These are phyloP conservation scores for Paulownia fortunei DNA, from an alignment of 257 asterid species.

Conservation along the genomic window DNA sequence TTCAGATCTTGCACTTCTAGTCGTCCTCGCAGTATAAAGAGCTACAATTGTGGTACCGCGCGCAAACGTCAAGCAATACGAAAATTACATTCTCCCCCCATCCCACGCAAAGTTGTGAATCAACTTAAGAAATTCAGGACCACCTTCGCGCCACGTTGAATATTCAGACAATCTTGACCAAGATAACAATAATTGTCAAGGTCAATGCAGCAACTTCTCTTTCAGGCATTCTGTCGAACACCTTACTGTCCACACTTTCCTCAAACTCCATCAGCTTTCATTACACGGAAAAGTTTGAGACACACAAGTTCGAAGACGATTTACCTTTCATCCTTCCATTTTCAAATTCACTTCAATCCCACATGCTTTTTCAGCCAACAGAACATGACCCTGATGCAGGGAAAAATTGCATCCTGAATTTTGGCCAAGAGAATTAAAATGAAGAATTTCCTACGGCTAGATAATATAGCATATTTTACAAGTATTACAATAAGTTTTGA, in stretches of 20 bases:
- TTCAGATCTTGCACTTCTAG: constrained; percentile 1
- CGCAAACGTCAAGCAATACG: not conserved
- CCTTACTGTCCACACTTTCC: not conserved
- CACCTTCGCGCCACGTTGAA: not conserved
- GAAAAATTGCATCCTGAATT: too few relatives aligned
- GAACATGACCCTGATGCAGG: too few relatives aligned
- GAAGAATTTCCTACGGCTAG: too few relatives aligned
- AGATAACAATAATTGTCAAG: not conserved
- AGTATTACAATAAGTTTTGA: too few relatives aligned
- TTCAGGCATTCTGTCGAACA: constrained; percentile 18
- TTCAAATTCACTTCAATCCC: not conserved
- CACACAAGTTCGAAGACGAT: not conserved
- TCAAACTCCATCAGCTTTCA: not conserved
- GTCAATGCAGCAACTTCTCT: constrained; percentile 16
- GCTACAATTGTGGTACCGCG: not conserved
- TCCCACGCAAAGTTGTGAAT: not conserved
- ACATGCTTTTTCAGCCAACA: too few relatives aligned
- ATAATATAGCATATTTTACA: too few relatives aligned
- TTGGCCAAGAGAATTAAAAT: too few relatives aligned
- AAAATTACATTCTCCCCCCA: not conserved
- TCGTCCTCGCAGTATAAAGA: not conserved
- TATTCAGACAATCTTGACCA: not conserved
- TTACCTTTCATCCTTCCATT: not conserved
- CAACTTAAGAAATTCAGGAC: not conserved
- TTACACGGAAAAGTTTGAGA: not conserved